Evolutionary conservation across 1,284 basidiomycete species (phyloP), one percentile per base, ranked within the genome.

Genomic region (Puccinia horiana): DNA sequence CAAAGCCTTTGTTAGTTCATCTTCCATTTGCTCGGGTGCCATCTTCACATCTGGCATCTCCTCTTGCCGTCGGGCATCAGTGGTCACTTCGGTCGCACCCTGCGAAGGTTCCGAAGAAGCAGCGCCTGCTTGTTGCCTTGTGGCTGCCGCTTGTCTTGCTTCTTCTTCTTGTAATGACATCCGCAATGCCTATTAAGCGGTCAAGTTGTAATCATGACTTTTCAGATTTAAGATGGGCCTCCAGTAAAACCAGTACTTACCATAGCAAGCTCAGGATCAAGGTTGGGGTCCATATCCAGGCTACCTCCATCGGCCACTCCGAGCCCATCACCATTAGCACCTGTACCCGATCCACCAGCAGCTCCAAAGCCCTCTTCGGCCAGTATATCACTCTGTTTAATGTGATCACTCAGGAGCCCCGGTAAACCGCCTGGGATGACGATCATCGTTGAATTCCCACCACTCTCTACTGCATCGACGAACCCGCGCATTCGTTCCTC

Each of bases 141-240:
- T 87, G 86, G 89, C 84, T 8, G 91, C 92, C n/a, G 91, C 92
- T 88, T 94, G 93, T 32, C 95, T 91, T 47, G 95, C 95, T 86
- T 93, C 92, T 83, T 96, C 96, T 88, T 99, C 96, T 88, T 98
- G 94, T 90, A 99, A 92, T 0, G 96, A 98, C 92, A 99, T 94
- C 56, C 96, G 93, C 63, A 99, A 90, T 16, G 95, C 96, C 95
- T 97, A 85, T 40, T 5, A 40, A 56, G 23, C n/a, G 20, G n/a
- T 32, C 44, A 77, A 72, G 44, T 26, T 9, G 29, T 0, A 32
- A 52, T 18, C 69, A 72, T 32, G 42, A 72, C 18, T 42, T 29
- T 3, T 76, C 44, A 72, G 32, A 26, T 49, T 61, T 76, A 14
- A 16, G 12, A 23, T 3, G 74, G 32, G n/a, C 65, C 6, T 5